Conservation (phyloP, 129 eudicot genomes). For the Escallonia rubra region DNA sequence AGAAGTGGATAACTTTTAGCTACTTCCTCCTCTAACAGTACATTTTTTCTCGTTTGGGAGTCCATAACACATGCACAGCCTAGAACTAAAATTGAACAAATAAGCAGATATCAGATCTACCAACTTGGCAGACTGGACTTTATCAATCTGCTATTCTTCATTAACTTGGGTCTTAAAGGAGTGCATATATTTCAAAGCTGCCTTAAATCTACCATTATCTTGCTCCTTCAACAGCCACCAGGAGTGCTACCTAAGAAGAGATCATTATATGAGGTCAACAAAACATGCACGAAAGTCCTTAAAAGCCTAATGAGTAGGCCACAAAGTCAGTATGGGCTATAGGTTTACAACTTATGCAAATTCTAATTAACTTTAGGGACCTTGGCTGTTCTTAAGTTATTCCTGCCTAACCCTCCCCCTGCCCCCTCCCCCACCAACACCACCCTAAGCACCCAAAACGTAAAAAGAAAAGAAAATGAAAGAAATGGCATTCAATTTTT, state of each 20-base stretch:
- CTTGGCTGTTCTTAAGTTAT: too few species aligned
- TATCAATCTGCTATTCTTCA: neutral
- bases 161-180: neutral
- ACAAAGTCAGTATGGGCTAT: too few species aligned
- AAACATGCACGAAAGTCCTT: too few species aligned
- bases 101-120: neutral
- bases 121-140: neutral
- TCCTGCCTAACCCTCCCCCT: too few species aligned
- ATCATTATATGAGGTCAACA: too few species aligned
- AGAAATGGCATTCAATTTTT: too few species aligned
- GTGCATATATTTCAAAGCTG: neutral
- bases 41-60: constrained; percentile 4
- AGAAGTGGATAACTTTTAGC: constrained; percentile 4
- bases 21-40: constrained; percentile 1
- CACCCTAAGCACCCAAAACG: neutral
- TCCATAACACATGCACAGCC: constrained; percentile 10
- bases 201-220: constrained; percentile 5
- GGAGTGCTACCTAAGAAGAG: neutral
- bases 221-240: constrained; percentile 11
- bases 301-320: too few species aligned
- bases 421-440: neutral
- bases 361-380: too few species aligned
- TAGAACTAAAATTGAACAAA: neutral
- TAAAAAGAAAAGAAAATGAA: too few species aligned
- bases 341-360: too few species aligned